A percentile compares a stretch with the other conserved stretches of the same genome.
phyloP scores from a whole-genome alignment of 495 filamentous ascomycete species.

The Xylaria acuta region DNA sequence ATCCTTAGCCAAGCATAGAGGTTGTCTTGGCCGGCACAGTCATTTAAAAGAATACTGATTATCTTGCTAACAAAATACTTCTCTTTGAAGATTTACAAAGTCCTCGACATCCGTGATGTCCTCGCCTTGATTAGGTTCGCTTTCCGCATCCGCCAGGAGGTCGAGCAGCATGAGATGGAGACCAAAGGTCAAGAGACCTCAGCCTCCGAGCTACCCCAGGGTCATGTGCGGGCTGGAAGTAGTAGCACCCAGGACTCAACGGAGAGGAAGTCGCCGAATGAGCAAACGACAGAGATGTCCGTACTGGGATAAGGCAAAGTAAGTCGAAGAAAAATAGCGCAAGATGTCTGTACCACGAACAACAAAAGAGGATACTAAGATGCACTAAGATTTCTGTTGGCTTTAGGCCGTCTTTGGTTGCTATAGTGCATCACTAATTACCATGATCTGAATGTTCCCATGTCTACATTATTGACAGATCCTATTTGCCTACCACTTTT shows the following conservation, averaged over 20 bases:
- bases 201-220: background rate
- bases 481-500: background rate
- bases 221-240: background rate
- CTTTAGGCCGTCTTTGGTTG: background rate
- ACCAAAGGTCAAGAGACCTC: background rate
- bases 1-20: no score
- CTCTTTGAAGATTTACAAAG: conserved; percentile 11
- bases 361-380: background rate
- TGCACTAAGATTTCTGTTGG: background rate
- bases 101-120: conserved; percentile 22
- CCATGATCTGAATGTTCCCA: background rate
- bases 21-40: no score
- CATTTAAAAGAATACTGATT: background rate
- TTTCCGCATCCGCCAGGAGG: conserved; percentile 18
- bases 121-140: conserved; percentile 9
- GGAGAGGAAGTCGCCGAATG: conserved; percentile 5
- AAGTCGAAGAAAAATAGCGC: background rate
- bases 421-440: background rate
- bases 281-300: background rate
- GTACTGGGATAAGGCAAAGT: background rate
- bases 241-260: background rate
- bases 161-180: conserved; percentile 6
- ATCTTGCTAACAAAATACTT: background rate
- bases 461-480: background rate
- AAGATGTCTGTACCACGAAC: background rate